Evolutionary conservation across 169 alveolate species (phyloP), one percentile per base, ranked within the genome.

Genomic region (Eimeria mitis): DNA sequence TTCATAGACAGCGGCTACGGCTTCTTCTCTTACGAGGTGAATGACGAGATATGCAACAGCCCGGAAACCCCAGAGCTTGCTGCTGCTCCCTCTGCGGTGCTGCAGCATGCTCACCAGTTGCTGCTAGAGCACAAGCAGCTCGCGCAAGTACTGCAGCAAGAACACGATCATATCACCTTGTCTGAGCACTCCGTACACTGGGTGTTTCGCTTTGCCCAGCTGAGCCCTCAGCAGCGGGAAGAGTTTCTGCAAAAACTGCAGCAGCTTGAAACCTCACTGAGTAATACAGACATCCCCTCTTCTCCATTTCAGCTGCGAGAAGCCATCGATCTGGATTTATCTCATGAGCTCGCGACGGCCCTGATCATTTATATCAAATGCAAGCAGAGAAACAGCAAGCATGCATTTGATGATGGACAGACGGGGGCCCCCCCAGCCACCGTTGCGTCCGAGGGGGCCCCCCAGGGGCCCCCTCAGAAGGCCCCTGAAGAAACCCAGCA

Each of bases 31-130:
- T 84, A 84, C 78, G 91, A 84, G 34, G 91, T 84, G 56, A 34
- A 19, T 44, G 91, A 84, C 21, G 91, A 52, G 76, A 31, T 84
- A 9, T 84, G 91, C 91, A 84, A 19, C 59, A 84, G 61, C 56
- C 68, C 89, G 7, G 81, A 70, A 16, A 40, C 65, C 59, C 65
- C 65, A 34, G 91, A 84, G 75, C 78, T 84, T 21, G n/a, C 54
- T 28, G 76, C 59, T 34, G 76, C 91, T n/a, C 91, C 91, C 9
- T 84, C 91, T 8, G 52, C 42, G 71, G 91, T 84, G 91, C 78
- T 84, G 78, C 91, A 84, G 76, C 91, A 84, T 21, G 91, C 91
- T 7, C 71, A 56, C 91, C 78, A 52, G 91, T 59, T 84, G 78
- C 91, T 84, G 78, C 78, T 54, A 59, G n/a, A 84, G 40, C 76